Base-by-base conservation (phyloP, 805 yeast species). In the Priceomyces carsonii region DNA sequence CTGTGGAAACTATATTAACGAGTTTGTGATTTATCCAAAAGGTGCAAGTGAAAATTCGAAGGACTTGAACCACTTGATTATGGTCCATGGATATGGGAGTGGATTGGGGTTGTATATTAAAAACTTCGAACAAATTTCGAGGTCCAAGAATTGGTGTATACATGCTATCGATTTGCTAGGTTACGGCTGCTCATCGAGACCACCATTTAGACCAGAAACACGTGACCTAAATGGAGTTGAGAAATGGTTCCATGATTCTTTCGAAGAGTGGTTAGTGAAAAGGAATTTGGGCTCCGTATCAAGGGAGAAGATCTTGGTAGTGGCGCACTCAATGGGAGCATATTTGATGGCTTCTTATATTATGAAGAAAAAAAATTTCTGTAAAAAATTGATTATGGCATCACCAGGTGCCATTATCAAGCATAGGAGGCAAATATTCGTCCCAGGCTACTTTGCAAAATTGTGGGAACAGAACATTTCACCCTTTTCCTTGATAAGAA, bases 291-390 rank as follows among this genome's bases (percentile, higher is more conserved):
- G 47, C 18, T 41, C 53, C 5, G 37, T 53, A 3, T 47, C 50
- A 12, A 40, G 38, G 15, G 63, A 68, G 15, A 70, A 72, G 37
- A 79, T 78, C 39, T 62, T 82, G 33, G 73, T 78, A 28, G 76
- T 80, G 58, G 95, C 96, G 1, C 99, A 91, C 61, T 89, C 96
- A 0, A 71, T 93, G 76, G 99, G 99, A 4, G 96, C 95, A 0
- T 91, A 90, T 53, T 50, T 91, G 15, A 75, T 84, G 54, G 75
- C 82, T 1, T 60, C 82, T 4, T 85, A 87, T 47, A 83, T 86
- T 3, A 66, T 80, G 35, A 69, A 71, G 35, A 62, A 71, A 43
- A 44, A 54, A 34, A 61, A 67, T 2, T 74, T 79, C 29, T 82
- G 90, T 42, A 65, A 71, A 31, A 83, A 82, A 48, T 53, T 91